Evolutionary conservation across 129 eudicot genomes (phyloP), one percentile per base, ranked within the genome.

Genomic region (Ambrosia artemisiifolia): DNA sequence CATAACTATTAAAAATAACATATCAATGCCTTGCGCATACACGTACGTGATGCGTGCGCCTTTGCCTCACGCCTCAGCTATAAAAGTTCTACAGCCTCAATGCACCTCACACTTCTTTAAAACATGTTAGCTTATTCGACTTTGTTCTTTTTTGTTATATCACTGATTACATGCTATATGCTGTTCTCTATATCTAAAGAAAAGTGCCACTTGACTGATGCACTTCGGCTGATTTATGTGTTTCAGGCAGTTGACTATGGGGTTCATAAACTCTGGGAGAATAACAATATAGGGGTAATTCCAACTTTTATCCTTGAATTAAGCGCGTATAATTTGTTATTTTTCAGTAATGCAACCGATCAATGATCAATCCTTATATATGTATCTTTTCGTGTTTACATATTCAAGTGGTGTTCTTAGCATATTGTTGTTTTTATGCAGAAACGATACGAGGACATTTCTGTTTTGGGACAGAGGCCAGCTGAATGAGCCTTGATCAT

Each of bases 401-500:
- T 11, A 30, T 53, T 3, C 35, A 24, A 18, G 32, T 14, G 56
- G 56, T 20, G 1, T 32, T 38, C 42, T 50, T 36, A 72, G 76
- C 67, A 49, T 48, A 28, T 35, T 9, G 8, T 33, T 54, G 11
- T 40, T 47, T 64, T 72, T 33, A 12, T 83, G 84, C 91, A 90
- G 96, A 91, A 91, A 67, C 87, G 89, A 34, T 91, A 87, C 7
- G 97, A 91, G 75, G 97, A 91, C 81, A 91, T 91, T 66, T 36
- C 95, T 73, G 95, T 85, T 67, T 73, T 87, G 86, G 97, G 97
- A 64, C 97, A 91, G 81, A 83, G 97, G 80, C 97, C 80, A 50
- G 10, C 84, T 2, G 97, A 88, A 71, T 82, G 78, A 84, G 3
- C 18, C 65, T 36, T 43, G 56, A 67, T 55, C 44, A 2, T 38